Evolutionary conservation across 169 alveolate species (phyloP).

Genomic region (Amoebophrya sp.): DNA sequence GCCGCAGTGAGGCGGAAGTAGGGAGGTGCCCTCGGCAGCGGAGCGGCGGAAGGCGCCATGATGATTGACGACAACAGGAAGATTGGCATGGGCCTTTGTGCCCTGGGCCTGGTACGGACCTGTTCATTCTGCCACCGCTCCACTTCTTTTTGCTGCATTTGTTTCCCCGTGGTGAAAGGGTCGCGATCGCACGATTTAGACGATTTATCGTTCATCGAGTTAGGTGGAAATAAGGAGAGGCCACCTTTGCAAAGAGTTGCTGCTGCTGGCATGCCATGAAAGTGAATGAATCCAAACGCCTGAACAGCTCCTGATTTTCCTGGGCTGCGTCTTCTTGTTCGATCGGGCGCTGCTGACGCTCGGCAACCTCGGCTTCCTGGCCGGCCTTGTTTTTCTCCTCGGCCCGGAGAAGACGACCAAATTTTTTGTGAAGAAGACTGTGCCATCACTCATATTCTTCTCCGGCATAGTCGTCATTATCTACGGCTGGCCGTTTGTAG

Average conservation of each 20-base stretch:
- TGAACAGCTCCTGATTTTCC: neutral
- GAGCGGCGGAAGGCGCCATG: neutral
- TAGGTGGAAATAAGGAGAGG: neutral
- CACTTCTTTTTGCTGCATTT: too few species aligned
- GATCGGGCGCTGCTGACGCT: neutral
- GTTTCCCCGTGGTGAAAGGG: too few species aligned
- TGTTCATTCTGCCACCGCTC: too few species aligned
- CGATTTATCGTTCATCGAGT: too few species aligned
- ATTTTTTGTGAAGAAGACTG: neutral
- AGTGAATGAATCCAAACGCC: neutral
- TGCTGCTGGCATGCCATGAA: neutral
- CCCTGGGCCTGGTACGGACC: neutral
- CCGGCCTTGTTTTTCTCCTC: neutral
- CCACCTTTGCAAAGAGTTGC: neutral
- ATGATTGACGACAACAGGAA: neutral
- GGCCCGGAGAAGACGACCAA: neutral
- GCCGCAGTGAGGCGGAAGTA: too few species aligned
- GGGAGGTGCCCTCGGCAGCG: too few species aligned
- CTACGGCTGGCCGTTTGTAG: neutral
- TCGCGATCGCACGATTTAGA: too few species aligned
- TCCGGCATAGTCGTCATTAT: neutral
- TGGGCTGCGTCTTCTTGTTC: neutral
- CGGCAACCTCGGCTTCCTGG: neutral
- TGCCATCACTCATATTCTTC: neutral
- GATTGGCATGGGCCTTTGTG: constrained; percentile 3